Conservation (phyloP, 352 stramenopile genomes). For the Aphanomyces cochlioides region DNA sequence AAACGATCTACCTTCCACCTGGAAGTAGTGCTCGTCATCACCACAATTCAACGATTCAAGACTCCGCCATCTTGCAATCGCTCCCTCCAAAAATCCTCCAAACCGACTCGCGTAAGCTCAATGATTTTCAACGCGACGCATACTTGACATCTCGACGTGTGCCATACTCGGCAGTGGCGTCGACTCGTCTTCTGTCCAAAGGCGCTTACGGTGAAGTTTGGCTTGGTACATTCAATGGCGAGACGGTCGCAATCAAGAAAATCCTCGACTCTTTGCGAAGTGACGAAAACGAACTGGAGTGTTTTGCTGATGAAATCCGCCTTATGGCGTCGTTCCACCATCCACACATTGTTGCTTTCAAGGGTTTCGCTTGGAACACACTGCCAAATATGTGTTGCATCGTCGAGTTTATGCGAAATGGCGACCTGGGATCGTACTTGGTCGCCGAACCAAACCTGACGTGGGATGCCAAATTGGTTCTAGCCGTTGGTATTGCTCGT, state of each 20-base stretch:
- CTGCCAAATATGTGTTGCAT: slow-evolving; percentile 68
- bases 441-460: slow-evolving; percentile 59
- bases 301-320: slow-evolving; percentile 78
- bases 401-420: slow-evolving; percentile 75
- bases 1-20: too few relatives aligned
- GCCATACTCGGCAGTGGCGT: slow-evolving; percentile 66
- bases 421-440: slow-evolving; percentile 67
- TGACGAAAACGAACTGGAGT: slow-evolving; percentile 75
- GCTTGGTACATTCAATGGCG: slow-evolving; percentile 68
- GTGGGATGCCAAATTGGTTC: slow-evolving; percentile 78
- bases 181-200: slow-evolving; percentile 71
- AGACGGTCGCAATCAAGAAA: slow-evolving; percentile 76
- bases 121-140: slow-evolving; percentile 63
- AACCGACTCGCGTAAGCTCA: slow-evolving; percentile 44
- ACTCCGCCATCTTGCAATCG: too few relatives aligned
- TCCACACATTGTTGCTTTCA: slow-evolving; percentile 77
- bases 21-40: too few relatives aligned
- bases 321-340: slow-evolving; percentile 74
- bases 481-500: slow-evolving; percentile 72
- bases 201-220: slow-evolving; percentile 78
- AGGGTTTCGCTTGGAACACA: slow-evolving; percentile 75
- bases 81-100: slow-evolving; percentile 3
- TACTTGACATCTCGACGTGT: slow-evolving; percentile 52
- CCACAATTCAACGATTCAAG: too few relatives aligned
- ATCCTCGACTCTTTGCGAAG: slow-evolving; percentile 78